Evolutionary conservation across 1,284 basidiomycete genomes (phyloP), one percentile per base, ranked within the genome.

Genomic region (Moesziomyces antarcticus): DNA sequence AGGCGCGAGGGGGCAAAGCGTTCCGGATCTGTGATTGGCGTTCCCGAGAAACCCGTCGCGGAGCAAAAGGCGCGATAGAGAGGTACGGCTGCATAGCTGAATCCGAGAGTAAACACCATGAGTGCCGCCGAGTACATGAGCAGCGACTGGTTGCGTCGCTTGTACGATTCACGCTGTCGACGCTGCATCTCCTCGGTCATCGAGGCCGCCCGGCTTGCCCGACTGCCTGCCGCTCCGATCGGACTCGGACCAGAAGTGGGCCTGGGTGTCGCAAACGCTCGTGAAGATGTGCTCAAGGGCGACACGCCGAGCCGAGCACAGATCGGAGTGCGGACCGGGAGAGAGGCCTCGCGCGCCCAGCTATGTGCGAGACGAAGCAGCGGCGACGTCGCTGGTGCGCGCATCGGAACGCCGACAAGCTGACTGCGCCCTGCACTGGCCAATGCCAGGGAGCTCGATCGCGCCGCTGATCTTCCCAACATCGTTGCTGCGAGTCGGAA

Each of bases 51-150:
- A 2, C 97, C 97, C 1, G 97, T 99, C 2, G 94, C 93, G 2
- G 94, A 92, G 84, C 97, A 99, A 87, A 99, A 99, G 82, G 94
- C 94, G 51, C 97, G 91, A 85, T 99, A 99, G 5, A 97, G 88
- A 0, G 97, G 97, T 1, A 99, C 97, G 33, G 97, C 93, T 20
- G 97, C 96, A 84, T 99, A 99, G 9, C 93, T 93, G 41, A 92
- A 88, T 8, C 96, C 96, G 1, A 93, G 85, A 0, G 90, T 91
- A 25, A 92, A 81, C 30, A 97, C 86, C 59, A 98, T 90, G 91
- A 94, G 65, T 3, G 92, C 92, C 24, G 90, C 88, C 16, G 89
- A 89, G 82, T 93, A 94, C 89, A 93, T 90, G 58, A 93, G 85
- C 56, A 94, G 84, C 52, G 88, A 89, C 47, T 89, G 88, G 75